Base-by-base conservation (phyloP, 176 grass and related monocot species). In the Alopecurus myosuroides region DNA sequence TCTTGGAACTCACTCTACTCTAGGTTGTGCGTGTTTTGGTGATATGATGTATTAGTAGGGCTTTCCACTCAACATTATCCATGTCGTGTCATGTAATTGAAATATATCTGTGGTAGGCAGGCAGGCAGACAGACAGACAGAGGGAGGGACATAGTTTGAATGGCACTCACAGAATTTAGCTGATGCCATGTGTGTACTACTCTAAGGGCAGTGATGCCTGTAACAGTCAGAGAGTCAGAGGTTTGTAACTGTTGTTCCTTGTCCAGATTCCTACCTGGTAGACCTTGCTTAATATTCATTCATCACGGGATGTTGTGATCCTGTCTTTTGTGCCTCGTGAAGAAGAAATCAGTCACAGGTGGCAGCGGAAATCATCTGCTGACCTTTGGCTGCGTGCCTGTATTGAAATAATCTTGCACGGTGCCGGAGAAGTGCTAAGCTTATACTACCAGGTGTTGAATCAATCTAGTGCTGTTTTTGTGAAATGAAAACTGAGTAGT, bases 171-270 rank as follows among this genome's bases (percentile, higher is more conserved):
- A 86, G 74, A 77, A 82, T 73, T 79, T 86, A 90, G 74, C 55
- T 74, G 66, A 83, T 78, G 83, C 71, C 42, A 72, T 86, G 74
- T 86, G 74, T 90, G 83, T 81, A 81, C 87, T 23, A 42, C 3
- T 74, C 39, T 71, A 5, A 29, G 31, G 77, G 57, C 77, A 36
- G 71, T 11, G 77, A 69, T 76, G 82, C 70, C 77, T 81, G 88
- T 79, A 74, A 86, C 74, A 28, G 29, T 64, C 61, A 23, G 41
- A 29, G 56, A 55, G 80, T 72, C 74, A n/a, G 77, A 76, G 88
- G 66, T 86, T 86, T 90, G 88, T 83, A 90, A 83, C 70, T 86
- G 44, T 56, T 80, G 79, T 82, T 90, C 34, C 35, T 70, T 86
- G 45, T 22, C 23, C 56, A 28, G 74, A 31, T 87, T n/a, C n/a